Evolutionary conservation across 495 filamentous ascomycete genomes (phyloP).

Genomic region (Jackrogersella multiformis): DNA sequence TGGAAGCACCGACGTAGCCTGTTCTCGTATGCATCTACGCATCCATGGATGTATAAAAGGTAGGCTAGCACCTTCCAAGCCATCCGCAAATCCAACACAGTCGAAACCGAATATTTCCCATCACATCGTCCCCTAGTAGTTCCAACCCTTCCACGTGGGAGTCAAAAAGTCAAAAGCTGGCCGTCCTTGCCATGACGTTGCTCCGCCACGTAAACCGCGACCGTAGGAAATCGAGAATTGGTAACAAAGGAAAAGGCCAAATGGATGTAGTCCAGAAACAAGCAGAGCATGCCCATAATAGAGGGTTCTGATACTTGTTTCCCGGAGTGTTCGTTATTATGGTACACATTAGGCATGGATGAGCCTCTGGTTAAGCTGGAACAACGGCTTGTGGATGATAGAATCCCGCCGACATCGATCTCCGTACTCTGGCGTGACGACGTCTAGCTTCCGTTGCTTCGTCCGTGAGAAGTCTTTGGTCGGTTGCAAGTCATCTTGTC

Average conservation of each 20-base stretch:
- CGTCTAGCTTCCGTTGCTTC: constrained; percentile 1
- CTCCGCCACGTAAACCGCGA: not conserved
- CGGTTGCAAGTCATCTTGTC: not conserved
- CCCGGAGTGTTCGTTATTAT: not conserved
- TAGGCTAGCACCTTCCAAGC: too few relatives aligned
- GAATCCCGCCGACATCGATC: not conserved
- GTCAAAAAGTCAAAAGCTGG: not conserved
- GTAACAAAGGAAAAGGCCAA: not conserved
- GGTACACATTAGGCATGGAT: not conserved
- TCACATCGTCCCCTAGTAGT: not conserved
- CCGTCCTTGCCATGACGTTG: not conserved
- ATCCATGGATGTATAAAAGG: too few relatives aligned
- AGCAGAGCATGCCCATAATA: not conserved
- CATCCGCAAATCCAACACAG: not conserved
- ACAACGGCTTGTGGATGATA: not conserved
- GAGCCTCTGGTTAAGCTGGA: not conserved
- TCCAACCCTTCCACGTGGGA: not conserved
- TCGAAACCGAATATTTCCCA: not conserved
- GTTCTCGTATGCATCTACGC: too few relatives aligned
- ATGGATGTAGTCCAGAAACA: not conserved
- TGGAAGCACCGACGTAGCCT: too few relatives aligned
- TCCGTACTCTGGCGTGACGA: not conserved
- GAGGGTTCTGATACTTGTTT: not conserved
- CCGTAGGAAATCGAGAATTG: not conserved
- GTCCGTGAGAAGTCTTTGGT: not conserved